Base-by-base conservation (phyloP, 2,329 filamentous ascomycete genomes). In the Fusarium napiforme region DNA sequence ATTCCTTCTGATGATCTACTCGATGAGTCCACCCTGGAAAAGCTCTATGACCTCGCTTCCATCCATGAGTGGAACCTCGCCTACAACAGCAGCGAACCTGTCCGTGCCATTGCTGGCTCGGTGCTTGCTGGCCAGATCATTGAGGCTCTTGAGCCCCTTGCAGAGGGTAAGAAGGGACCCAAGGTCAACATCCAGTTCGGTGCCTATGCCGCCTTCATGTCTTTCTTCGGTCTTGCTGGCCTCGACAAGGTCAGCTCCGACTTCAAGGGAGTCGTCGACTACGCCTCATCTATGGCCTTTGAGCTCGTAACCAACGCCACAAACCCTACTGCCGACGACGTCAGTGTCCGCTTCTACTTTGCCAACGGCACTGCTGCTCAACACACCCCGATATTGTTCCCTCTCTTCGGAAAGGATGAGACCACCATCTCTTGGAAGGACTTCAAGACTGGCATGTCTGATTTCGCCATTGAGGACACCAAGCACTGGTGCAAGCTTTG, bases 221-320 rank as follows among this genome's bases (percentile, higher is more conserved):
- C 89, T 63, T 91, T 91, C 83, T 92, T 92, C 78, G 89, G 89
- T 12, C 85, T 91, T 23, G 83, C 88, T 10, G 80, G 86, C 68
- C 85, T 91, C 63, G 83, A 84, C 10, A 78, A 82, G 18, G 86
- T 83, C 4, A 88, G 86, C 66, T 75, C 83, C 2, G 84, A 93
- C 80, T 97, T 97, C 84, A 90, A 84, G 67, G 93, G 93, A 61
- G 85, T 97, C 18, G 90, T 92, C n/a, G 92, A 95, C 83, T 97
- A 97, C 78, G 94, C 94, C 9, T 92, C 91, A 6, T 90, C 90
- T 72, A 94, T 97, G 89, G 87, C 87, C 10, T 95, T 97, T 80
- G 95, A 97, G 85, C 84, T 92, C 28, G 85, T 91, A 60, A 89
- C 89, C 73, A 82, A 87, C 87, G 83, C 84, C 7, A 85, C 82